Base-by-base conservation (phyloP, 495 filamentous ascomycete genomes). In the Xylaria cubensis region DNA sequence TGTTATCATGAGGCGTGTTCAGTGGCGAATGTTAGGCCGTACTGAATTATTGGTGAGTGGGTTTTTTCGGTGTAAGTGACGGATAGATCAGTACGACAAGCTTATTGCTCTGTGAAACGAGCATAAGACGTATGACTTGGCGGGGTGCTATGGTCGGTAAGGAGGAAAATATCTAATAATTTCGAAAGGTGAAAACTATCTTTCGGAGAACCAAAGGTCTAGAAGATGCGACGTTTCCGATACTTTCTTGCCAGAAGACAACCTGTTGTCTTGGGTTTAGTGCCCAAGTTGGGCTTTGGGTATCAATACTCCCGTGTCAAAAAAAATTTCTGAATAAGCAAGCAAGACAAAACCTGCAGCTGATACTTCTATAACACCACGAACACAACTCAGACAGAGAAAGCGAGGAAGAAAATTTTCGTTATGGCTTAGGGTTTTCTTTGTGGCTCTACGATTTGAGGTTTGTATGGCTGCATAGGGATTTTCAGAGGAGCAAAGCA, bases 221-320 rank as follows among this genome's bases (percentile, higher is more conserved):
- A 69, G 65, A 32, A 24, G 29, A 46, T 26, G 51, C 51, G 51
- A 59, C 67, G 39, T 69, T 24, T 50, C 46, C 26, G 34, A 46
- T 41, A 24, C 44, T 24, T 24, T 56, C 24, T 41, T 15, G 46
- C 32, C 61, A 64, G 32, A 46, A 46, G 21, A 64, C n/a, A 39
- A 61, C 29, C 19, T 61, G 32, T 36, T 59, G 55, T 58, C 48
- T 53, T 21, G 59, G 48, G 46, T 64, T 71, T 64, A 64, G 63
- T 71, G 69, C 69, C 69, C 69, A 71, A 71, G 56, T 70, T 51
- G 56, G 69, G 69, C 69, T 71, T 71, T 71, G 69, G 69, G 69
- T 71, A 71, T 44, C 69, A 71, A 71, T 56, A 41, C 59, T 36
- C 32, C 9, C 1, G 34, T 50, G 26, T 67, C 50, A 67, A 36